Evolutionary conservation across 495 filamentous ascomycete species (phyloP).

Genomic region (Glarea lozoyensis): DNA sequence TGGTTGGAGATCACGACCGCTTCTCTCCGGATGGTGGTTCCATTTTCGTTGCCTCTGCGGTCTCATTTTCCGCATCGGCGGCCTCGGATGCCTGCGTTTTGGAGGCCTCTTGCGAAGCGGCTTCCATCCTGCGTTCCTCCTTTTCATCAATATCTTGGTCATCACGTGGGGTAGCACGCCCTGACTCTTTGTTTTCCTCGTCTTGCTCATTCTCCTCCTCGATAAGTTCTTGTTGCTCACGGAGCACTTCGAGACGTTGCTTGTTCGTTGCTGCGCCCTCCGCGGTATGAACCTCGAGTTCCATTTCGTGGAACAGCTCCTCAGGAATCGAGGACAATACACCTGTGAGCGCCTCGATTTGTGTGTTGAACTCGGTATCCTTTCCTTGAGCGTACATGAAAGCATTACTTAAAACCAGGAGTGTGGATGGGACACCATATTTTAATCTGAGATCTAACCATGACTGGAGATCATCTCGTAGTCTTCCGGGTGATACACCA

Average conservation of each 20-base stretch:
- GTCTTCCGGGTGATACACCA: constrained; percentile 73
- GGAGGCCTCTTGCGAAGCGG: constrained; percentile 9
- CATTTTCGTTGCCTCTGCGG: too few relatives aligned
- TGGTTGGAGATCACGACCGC: too few relatives aligned
- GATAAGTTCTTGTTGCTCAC: constrained; percentile 97
- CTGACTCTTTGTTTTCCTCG: constrained; percentile 58
- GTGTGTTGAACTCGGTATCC: constrained; percentile 74
- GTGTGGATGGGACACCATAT: constrained; percentile 85
- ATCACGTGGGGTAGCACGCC: constrained; percentile 66
- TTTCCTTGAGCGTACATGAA: constrained; percentile 93
- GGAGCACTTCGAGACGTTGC: constrained; percentile 97
- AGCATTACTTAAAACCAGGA: constrained; percentile 92
- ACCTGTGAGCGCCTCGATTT: constrained; percentile 87
- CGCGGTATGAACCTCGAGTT: constrained; percentile 93
- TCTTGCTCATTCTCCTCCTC: constrained; percentile 93
- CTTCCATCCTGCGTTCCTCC: constrained; percentile 33
- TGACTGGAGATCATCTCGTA: constrained; percentile 85
- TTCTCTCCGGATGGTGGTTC: too few relatives aligned
- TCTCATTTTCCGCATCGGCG: too few relatives aligned
- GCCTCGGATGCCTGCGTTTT: too few relatives aligned
- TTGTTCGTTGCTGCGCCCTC: constrained; percentile 98
- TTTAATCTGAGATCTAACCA: constrained; percentile 94
- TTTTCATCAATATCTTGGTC: constrained; percentile 75
- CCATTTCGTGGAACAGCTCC: constrained; percentile 98
- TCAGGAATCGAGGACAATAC: constrained; percentile 93